Evolutionary conservation across 1,284 basidiomycete species (phyloP), one percentile per base, ranked within the genome.

Genomic region (Termitomyces sp.): DNA sequence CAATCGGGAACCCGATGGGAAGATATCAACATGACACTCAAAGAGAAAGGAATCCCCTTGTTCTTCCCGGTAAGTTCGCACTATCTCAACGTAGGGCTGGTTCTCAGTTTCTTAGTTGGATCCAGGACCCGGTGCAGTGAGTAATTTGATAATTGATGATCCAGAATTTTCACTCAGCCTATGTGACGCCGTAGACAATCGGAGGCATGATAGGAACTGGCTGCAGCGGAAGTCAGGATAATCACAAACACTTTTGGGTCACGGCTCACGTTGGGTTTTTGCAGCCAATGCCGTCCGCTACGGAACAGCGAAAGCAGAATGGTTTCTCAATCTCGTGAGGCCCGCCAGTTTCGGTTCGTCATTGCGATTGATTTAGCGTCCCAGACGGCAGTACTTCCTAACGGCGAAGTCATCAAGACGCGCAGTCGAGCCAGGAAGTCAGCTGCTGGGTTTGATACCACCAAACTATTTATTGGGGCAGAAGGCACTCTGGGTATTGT

Each of bases 401-500:
- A 83, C 41, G 95, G 96, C 1, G 83, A 97, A 64, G 86, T 98
- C 8, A 91, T 98, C 63, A 96, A 95, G 67, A 99, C 95, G 0
- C 83, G 95, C 5, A 81, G 84, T 46, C 74, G 91, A 37, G 90
- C 96, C 1, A 77, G 88, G 52, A 97, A 98, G 68, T 96, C 92
- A 2, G 86, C 91, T 0, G 92, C 93, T 0, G 95, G 95, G 1
- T 96, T 93, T 56, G 94, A 98, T 64, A 76, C 84, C 1, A 95
- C 93, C 1, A 94, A 96, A 64, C 70, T 98, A n/a, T 97, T 98
- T 71, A 89, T 97, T 49, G 95, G 95, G 13, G 91, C 94, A 1
- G 95, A 99, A 68, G 95, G 96, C 2, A 97, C 94, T 0, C 71
- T 98, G 16, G 95, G 95, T 0, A 91, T 98, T 56, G 81, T 98